Evolutionary conservation across 306 rosid genomes (phyloP), one percentile per base, ranked within the genome.

Genomic region (Neltuma alba): DNA sequence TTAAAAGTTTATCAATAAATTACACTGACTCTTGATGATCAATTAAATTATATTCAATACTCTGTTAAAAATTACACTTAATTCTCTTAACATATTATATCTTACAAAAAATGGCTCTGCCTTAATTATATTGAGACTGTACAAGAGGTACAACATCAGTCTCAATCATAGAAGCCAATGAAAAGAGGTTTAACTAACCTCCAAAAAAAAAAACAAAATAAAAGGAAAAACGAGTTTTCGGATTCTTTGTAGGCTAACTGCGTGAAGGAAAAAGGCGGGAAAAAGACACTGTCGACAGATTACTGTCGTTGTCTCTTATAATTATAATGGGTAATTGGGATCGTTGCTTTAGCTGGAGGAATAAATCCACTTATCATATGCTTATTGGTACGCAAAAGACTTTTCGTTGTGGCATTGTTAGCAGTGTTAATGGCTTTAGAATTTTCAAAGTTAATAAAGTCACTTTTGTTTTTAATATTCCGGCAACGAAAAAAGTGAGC

Each of bases 391-490:
- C 54, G 2, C 4, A 20, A 6, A 6, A 52, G 72, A 38, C 44
- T 37, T 66, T 40, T 21, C 50, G 44, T 66, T 20, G 16, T 66
- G 72, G 72, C 50, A 66, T 68, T 25, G 34, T 9, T 41, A 40
- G 12, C 3, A 25, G 48, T 23, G 34, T 68, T 8, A n/a, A 61
- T 2, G 13, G 36, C 73, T 68, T 68, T 40, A 66, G 50, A 66
- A 66, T n/a, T 38, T 67, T 13, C 33, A 67, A 40, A 67, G 33
- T 38, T 21, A 38, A 4, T 10, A 40, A 68, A 68, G 73, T 23
- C 23, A 68, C 73, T 68, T 68, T 68, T 23, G 34, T 6, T 40
- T 37, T 38, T 67, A 40, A 23, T 67, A 67, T 40, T 66, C 48
- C 9, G 47, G 71, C 21, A 37, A 66, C n/a, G 20, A 37, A 66